Evolutionary conservation across 352 stramenopile genomes (phyloP).

Genomic region (Phytophthora chlamydospora): DNA sequence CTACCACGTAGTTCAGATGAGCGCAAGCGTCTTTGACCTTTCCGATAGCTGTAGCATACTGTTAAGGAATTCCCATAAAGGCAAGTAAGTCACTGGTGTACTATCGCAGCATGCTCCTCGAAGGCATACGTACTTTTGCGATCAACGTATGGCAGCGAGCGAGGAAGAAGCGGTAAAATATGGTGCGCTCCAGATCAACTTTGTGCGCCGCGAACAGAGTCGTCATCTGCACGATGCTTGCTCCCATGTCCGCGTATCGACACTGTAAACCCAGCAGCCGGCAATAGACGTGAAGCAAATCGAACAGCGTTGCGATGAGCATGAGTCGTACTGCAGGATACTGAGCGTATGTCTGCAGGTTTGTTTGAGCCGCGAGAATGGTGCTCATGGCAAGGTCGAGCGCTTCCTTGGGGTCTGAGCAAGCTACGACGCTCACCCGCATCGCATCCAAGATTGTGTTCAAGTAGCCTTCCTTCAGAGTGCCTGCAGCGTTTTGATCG

Average conservation of each 20-base stretch:
- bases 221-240: conserved; percentile 60
- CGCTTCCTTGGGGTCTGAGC: conserved; percentile 53
- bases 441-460: conserved; percentile 64
- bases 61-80: neutral
- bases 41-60: conserved; percentile 71
- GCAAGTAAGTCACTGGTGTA: neutral
- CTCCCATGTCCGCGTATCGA: conserved; percentile 70
- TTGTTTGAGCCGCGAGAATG: conserved; percentile 60
- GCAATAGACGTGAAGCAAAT: conserved; percentile 74
- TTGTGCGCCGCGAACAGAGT: conserved; percentile 64
- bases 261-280: conserved; percentile 61
- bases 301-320: conserved; percentile 65
- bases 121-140: conserved; percentile 53
- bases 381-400: conserved; percentile 53
- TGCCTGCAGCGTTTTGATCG: conserved; percentile 7
- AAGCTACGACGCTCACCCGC: conserved; percentile 41
- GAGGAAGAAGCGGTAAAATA: conserved; percentile 59
- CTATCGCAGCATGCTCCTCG: neutral
- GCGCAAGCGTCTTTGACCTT: conserved; percentile 51
- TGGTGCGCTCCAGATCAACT: conserved; percentile 46
- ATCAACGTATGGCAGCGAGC: conserved; percentile 64
- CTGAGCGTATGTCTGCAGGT: conserved; percentile 44
- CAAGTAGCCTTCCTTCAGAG: conserved; percentile 50
- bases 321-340: conserved; percentile 49
- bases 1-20: conserved; percentile 62